phyloP scores from a whole-genome alignment of 2,329 filamentous ascomycete genomes.

The Domatiomyces globalis region DNA sequence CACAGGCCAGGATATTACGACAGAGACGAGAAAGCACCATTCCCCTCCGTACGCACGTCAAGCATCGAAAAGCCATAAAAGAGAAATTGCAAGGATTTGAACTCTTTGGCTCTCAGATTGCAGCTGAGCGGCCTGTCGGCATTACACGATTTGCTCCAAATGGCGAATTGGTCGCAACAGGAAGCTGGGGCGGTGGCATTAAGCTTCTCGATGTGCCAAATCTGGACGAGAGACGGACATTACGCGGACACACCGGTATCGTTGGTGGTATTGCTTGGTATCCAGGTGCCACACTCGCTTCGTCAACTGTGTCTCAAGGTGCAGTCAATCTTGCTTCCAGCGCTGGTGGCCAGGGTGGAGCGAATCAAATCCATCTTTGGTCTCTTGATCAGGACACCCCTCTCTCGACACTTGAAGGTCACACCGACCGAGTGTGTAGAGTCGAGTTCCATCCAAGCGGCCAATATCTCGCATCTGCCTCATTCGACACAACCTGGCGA shows the following conservation, averaged over 20 bases:
- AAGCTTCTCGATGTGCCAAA: conserved; percentile 74
- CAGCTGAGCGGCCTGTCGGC: conserved; percentile 78
- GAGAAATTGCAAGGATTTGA: conserved; percentile 71
- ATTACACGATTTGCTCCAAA: conserved; percentile 84
- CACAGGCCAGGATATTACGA: conserved; percentile 59
- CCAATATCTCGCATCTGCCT: conserved; percentile 77
- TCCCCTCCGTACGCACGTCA: conserved; percentile 75
- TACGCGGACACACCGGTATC: conserved; percentile 76
- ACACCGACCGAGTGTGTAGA: conserved; percentile 74
- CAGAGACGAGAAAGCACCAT: conserved; percentile 73
- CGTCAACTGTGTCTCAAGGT: conserved; percentile 54
- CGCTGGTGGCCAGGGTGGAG: conserved; percentile 46
- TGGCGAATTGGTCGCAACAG: conserved; percentile 68
- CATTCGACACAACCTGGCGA: conserved; percentile 91
- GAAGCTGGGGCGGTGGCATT: conserved; percentile 84
- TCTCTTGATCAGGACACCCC: conserved; percentile 76
- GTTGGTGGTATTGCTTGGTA: conserved; percentile 86
- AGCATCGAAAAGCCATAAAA: conserved; percentile 79
- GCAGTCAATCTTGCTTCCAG: conserved; percentile 78
- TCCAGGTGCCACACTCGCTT: conserved; percentile 62
- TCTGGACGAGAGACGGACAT: conserved; percentile 58
- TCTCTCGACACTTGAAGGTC: conserved; percentile 64
- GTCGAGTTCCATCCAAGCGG: conserved; percentile 93
- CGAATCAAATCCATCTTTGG: conserved; percentile 81
- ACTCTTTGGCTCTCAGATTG: conserved; percentile 83